Evolutionary conservation across 2,329 filamentous ascomycete genomes (phyloP).

Genomic region (Bipolaris zeicola): DNA sequence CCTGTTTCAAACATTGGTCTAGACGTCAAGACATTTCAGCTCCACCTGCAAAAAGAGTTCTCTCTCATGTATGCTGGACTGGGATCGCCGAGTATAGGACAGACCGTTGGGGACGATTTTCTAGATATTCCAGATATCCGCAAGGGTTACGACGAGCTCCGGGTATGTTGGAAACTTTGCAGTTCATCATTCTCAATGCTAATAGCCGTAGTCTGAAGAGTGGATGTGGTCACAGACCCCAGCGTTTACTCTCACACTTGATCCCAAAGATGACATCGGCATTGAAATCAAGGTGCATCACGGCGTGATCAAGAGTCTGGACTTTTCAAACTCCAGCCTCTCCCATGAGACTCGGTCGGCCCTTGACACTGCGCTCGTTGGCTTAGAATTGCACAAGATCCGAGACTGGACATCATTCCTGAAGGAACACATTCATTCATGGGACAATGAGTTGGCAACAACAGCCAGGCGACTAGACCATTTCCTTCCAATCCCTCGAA

Average conservation of each 20-base stretch:
- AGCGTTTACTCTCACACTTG: conserved; percentile 68
- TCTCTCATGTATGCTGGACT: conserved; percentile 64
- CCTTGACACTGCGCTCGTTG: conserved; percentile 32
- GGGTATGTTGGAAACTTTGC: conserved; percentile 51
- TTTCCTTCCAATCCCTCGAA: conserved; percentile 29
- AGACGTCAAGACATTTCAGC: conserved; percentile 52
- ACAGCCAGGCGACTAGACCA: conserved; percentile 28
- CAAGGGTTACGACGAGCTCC: conserved; percentile 67
- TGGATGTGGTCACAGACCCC: conserved; percentile 91
- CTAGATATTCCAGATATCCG: conserved; percentile 60
- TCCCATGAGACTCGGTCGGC: conserved; percentile 17
- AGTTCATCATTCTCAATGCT: conserved; percentile 24
- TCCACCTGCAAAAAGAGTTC: conserved; percentile 64
- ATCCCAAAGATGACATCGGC: conserved; percentile 55
- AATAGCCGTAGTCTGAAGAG: conserved; percentile 60
- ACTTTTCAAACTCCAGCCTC: conserved; percentile 35
- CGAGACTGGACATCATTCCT: conserved; percentile 46
- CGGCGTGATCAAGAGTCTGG: conserved; percentile 61
- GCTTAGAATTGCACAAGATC: conserved; percentile 58
- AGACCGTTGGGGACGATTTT: conserved; percentile 60
- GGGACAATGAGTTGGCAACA: conserved; percentile 16
- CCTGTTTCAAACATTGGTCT: conserved; percentile 79
- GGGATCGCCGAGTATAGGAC: conserved; percentile 46
- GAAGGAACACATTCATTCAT: conserved; percentile 19
- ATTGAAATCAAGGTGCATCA: conserved; percentile 52